Evolutionary conservation across 1,284 basidiomycete species (phyloP).

Genomic region (Leccinum holopus): DNA sequence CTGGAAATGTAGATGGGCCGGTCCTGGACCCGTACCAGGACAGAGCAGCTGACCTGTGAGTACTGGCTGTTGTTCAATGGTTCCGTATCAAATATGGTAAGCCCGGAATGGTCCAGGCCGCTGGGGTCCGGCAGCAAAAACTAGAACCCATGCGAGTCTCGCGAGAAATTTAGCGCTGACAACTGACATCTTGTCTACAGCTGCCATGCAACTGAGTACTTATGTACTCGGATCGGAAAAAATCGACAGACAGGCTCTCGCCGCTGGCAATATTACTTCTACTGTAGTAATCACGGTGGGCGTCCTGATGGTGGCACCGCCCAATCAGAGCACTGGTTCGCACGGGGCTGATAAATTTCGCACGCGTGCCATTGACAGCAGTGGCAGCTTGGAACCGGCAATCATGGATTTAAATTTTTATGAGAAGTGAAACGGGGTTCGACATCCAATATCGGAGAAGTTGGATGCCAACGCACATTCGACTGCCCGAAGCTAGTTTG

Average conservation of each 20-base stretch:
- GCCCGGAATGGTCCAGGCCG: background rate
- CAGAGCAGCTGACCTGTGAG: background rate
- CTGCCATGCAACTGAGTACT: too few relatives aligned
- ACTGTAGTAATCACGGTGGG: background rate
- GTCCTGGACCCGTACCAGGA: background rate
- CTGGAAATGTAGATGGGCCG: background rate
- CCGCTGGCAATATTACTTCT: background rate
- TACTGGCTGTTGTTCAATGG: slow-evolving; percentile 4
- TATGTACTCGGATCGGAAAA: background rate
- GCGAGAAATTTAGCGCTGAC: background rate
- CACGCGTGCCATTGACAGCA: background rate
- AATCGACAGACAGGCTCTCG: background rate
- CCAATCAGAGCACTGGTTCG: background rate
- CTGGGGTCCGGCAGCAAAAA: background rate
- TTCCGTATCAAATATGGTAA: background rate
- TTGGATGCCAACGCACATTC: background rate
- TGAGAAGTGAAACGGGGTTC: background rate
- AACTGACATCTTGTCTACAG: background rate
- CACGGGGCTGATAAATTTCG: background rate
- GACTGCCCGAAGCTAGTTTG: background rate
- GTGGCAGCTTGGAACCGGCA: background rate
- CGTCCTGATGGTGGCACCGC: background rate
- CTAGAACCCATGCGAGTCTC: background rate
- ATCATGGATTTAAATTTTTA: too few relatives aligned
- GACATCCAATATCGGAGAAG: background rate